Percentiles rank a stretch among this genome's conserved stretches.
These are phyloP conservation scores for Stipa capillata DNA, from an alignment of 176 grass and related monocot genomes.

Conservation along the genomic window DNA sequence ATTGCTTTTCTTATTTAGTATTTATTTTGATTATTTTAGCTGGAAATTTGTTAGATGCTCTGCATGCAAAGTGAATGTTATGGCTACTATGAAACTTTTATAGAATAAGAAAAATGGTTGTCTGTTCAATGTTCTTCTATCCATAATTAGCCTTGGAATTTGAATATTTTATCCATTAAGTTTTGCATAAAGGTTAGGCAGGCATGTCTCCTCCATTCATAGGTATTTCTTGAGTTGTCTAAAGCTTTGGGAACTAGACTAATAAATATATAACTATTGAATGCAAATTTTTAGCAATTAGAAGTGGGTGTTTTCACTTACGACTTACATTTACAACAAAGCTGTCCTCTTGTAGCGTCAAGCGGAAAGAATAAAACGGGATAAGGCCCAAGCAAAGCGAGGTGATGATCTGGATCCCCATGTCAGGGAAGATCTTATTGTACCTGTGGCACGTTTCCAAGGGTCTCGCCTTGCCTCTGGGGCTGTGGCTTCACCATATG, in stretches of 20 bases:
- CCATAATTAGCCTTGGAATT: neutral
- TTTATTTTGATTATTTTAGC: neutral
- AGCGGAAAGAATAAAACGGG: constrained; percentile 80
- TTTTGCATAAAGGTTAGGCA: neutral
- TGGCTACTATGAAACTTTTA: neutral
- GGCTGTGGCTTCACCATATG: constrained; percentile 56
- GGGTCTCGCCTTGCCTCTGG: constrained; percentile 92
- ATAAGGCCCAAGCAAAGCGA: constrained; percentile 68
- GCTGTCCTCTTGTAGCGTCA: constrained; percentile 58
- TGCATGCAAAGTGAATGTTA: neutral
- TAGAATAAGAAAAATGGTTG: neutral
- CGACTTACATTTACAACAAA: constrained; percentile 8
- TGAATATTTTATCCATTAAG: neutral
- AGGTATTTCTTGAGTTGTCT: neutral
- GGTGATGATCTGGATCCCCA: constrained; percentile 89
- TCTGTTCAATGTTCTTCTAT: neutral
- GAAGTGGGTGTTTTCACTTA: constrained; percentile 9
- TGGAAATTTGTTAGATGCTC: neutral
- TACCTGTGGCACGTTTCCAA: constrained; percentile 71
- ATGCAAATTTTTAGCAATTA: neutral
- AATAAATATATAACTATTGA: neutral
- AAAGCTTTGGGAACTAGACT: neutral
- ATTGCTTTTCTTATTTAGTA: neutral
- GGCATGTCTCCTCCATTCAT: neutral
- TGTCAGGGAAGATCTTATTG: constrained; percentile 60